Evolutionary conservation across 2,329 filamentous ascomycete genomes (phyloP), one percentile per base, ranked within the genome.

Genomic region (Curvularia sp.): DNA sequence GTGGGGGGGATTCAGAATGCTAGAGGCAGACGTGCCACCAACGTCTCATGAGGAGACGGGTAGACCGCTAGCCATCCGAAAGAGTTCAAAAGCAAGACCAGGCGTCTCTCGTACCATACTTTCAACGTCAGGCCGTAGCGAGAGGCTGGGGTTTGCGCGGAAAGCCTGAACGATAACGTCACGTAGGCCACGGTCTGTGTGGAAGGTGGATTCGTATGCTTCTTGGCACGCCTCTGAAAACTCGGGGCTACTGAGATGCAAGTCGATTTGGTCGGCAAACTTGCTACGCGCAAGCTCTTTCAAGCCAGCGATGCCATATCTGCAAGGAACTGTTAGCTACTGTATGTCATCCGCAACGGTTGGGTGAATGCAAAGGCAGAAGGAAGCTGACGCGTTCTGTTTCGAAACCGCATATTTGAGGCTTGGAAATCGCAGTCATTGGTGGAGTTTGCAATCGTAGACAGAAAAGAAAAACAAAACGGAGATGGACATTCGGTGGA

Each of bases 201-300:
- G 81, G 60, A 83, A 77, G 46, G 81, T 83, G 33, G 77, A 78
- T 58, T 78, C 78, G 70, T 83, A 83, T 13, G 79, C 81, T 61
- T 82, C 79, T 69, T 80, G 76, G 62, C 82, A 81, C 18, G 80
- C 79, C 48, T 81, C 79, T 49, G 81, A 76, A 35, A 83, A 75
- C 53, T 83, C 81, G 6, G 77, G 68, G 54, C 77, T 79, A 55
- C 75, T 72, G 64, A 79, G 76, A 62, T 82, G 79, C 62, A 75
- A 74, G 20, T 79, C 75, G 53, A 81, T 70, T 47, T 81, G 77
- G 57, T 77, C 72, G 41, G 80, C 77, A 64, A 83, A 83, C 64
- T 83, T 83, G 48, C 69, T 73, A 55, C 73, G 74, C 38, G 81
- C 78, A 28, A 83, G 73, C 8, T 73, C 66, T 68, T 83, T 83